Percentiles rank a stretch among this genome's conserved stretches.
Evolutionary conservation across 306 rosid species (phyloP).

Genomic region (Prinsepia uniflora): DNA sequence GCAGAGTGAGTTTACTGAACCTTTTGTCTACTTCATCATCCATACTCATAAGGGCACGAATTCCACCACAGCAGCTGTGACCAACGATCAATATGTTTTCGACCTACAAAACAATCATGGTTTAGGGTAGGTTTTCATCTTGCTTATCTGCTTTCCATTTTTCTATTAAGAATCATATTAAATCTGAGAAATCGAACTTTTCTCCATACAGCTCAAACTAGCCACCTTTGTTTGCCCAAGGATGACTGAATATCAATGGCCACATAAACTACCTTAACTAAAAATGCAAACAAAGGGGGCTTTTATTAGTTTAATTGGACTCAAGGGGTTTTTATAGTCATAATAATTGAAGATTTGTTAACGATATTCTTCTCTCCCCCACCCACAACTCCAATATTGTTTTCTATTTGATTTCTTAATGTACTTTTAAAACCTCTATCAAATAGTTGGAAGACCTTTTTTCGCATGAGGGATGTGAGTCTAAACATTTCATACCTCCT

Average conservation of each 20-base stretch:
- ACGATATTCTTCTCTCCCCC: neutral
- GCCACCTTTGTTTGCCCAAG: neutral
- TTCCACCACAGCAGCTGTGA: slow-evolving; percentile 98
- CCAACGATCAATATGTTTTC: slow-evolving; percentile 83
- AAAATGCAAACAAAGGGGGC: too few species aligned
- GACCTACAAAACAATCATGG: slow-evolving; percentile 46
- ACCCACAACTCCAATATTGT: neutral
- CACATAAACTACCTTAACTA: too few species aligned
- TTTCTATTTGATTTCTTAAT: neutral
- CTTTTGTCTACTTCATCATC: slow-evolving; percentile 56
- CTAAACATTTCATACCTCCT: neutral
- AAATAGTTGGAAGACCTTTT: neutral
- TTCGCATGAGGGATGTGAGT: neutral
- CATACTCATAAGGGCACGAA: slow-evolving; percentile 94
- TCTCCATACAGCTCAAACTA: neutral
- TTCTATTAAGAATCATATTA: neutral
- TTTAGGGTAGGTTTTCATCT: neutral
- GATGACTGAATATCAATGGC: neutral
- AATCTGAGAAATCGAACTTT: neutral
- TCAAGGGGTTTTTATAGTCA: too few species aligned
- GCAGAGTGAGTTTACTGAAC: slow-evolving; percentile 26
- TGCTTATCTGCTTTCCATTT: neutral
- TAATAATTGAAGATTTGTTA: neutral
- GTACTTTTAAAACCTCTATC: neutral
- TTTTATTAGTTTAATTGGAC: too few species aligned